phyloP scores from a whole-genome alignment of 805 yeast genomes.

The Pichia manshurica region DNA sequence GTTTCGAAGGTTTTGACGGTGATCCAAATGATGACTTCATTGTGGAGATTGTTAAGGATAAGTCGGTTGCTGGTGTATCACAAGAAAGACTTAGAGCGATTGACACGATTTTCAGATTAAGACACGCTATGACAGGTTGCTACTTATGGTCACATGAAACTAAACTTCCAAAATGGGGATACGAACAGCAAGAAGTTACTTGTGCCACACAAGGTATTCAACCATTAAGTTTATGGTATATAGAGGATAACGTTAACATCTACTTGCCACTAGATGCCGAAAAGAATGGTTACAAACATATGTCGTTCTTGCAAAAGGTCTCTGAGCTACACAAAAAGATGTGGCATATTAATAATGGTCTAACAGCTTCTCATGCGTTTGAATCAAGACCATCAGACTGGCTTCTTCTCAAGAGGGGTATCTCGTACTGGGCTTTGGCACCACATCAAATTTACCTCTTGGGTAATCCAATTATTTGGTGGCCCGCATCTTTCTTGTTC shows the following conservation, averaged over 20 bases:
- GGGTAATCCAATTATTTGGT: constrained; percentile 81
- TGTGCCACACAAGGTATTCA: constrained; percentile 67
- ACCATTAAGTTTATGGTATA: constrained; percentile 61
- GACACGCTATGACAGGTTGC: constrained; percentile 77
- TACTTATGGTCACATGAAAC: constrained; percentile 69
- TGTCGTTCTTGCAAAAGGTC: constrained; percentile 53
- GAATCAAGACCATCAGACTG: constrained; percentile 68
- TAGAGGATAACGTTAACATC: constrained; percentile 61
- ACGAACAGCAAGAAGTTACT: constrained; percentile 79
- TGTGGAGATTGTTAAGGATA: constrained; percentile 60
- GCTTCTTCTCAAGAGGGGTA: constrained; percentile 75
- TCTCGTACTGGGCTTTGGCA: constrained; percentile 69
- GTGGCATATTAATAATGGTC: constrained; percentile 72
- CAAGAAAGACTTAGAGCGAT: constrained; percentile 55
- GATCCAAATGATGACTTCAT: constrained; percentile 81
- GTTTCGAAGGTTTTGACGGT: constrained; percentile 70
- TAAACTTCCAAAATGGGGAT: constrained; percentile 78
- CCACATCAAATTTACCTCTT: constrained; percentile 54
- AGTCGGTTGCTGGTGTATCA: constrained; percentile 46
- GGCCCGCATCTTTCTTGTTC: constrained; percentile 55
- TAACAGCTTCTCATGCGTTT: constrained; percentile 64
- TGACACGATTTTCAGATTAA: constrained; percentile 64
- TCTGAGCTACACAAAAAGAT: constrained; percentile 62
- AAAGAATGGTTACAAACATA: constrained; percentile 46
- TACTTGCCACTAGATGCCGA: constrained; percentile 40